A percentile compares a stretch with the other conserved stretches of the same genome.
phyloP scores from a whole-genome alignment of 2,329 filamentous ascomycete species.

The Paecilomyces sp. region DNA sequence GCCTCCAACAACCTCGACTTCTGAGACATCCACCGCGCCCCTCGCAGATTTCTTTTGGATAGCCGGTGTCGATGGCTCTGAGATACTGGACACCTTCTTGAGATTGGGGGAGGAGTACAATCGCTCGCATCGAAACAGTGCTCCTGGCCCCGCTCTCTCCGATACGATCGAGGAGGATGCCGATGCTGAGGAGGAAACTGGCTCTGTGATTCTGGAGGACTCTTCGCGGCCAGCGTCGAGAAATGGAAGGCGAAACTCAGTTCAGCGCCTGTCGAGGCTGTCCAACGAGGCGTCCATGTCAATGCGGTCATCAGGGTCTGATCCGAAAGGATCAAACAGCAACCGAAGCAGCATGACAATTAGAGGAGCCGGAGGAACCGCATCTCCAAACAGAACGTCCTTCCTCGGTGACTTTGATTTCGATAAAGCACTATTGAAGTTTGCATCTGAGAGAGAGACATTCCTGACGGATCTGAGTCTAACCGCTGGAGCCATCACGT shows the following conservation, averaged over 20 bases:
- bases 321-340: slow-evolving; percentile 43
- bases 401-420: slow-evolving; percentile 74
- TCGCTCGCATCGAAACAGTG: slow-evolving; percentile 26
- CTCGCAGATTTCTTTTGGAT: slow-evolving; percentile 65
- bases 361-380: slow-evolving; percentile 34
- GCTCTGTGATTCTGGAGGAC: slow-evolving; percentile 16
- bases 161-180: slow-evolving; percentile 57
- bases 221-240: slow-evolving; percentile 36
- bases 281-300: slow-evolving; percentile 33
- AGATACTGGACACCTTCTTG: slow-evolving; percentile 38
- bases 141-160: slow-evolving; percentile 36
- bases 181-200: slow-evolving; percentile 46
- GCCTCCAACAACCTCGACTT: slow-evolving; percentile 21
- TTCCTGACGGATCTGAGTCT: slow-evolving; percentile 91
- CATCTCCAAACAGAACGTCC: slow-evolving; percentile 26
- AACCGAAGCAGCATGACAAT: slow-evolving; percentile 61
- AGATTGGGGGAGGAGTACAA: slow-evolving; percentile 35
- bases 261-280: slow-evolving; percentile 28
- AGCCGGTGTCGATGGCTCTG: slow-evolving; percentile 40
- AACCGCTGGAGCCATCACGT: slow-evolving; percentile 71
- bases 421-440: slow-evolving; percentile 86
- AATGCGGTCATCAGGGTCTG: slow-evolving; percentile 43
- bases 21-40: slow-evolving; percentile 43
- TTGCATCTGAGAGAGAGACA: slow-evolving; percentile 87
- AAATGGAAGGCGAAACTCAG: slow-evolving; percentile 29